These are phyloP conservation scores for Nannochloris sp. DNA, from an alignment of 139 green algal species.

Conservation along the genomic window DNA sequence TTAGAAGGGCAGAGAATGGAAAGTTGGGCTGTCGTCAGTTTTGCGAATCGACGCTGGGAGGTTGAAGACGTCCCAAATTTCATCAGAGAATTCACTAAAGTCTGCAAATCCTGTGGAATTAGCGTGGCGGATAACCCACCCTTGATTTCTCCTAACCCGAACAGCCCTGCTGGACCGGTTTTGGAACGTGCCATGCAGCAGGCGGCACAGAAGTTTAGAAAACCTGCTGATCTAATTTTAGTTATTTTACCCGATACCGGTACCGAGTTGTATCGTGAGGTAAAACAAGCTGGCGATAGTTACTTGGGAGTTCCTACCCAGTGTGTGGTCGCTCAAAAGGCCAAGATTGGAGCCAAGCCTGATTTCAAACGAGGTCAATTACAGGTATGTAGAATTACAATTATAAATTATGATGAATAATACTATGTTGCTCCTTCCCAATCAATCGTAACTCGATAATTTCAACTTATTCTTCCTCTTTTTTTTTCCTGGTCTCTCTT, in stretches of 20 bases:
- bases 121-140: constrained; percentile 2
- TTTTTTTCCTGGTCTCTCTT: no score
- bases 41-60: constrained; percentile 17
- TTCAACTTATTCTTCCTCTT: background rate
- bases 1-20: constrained; percentile 17
- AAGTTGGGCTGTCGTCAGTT: constrained; percentile 42
- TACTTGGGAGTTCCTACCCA: constrained; percentile 48
- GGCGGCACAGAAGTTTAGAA: constrained; percentile 10
- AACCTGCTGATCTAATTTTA: constrained; percentile 25
- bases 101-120: background rate
- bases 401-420: background rate
- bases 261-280: constrained; percentile 36
- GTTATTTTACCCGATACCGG: constrained; percentile 37
- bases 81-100: constrained; percentile 11
- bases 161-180: background rate
- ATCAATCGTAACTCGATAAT: background rate
- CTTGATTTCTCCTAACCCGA: constrained; percentile 1
- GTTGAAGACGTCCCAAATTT: constrained; percentile 7
- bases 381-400: constrained; percentile 50
- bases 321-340: constrained; percentile 52
- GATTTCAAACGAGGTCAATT: constrained; percentile 18
- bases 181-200: constrained; percentile 4
- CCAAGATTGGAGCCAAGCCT: constrained; percentile 27
- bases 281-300: constrained; percentile 56
- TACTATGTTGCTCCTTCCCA: background rate